Conservation (phyloP, 2,329 filamentous ascomycete genomes). For the Cladosporium sp. region DNA sequence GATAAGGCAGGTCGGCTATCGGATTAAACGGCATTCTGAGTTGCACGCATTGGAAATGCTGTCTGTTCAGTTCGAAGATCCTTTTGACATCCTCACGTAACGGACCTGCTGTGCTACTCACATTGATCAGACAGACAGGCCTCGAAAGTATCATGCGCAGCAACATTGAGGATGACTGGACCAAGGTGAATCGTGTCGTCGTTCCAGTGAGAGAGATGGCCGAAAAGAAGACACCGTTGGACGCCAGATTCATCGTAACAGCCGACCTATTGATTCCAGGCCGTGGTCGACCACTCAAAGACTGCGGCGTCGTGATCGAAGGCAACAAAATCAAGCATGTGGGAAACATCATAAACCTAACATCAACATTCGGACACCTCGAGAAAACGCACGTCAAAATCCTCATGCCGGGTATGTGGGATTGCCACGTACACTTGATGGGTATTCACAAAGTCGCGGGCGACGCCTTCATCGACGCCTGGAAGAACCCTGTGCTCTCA, state of each 20-base stretch:
- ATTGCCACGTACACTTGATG: conserved; percentile 47
- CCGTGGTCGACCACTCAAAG: conserved; percentile 38
- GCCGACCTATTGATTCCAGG: conserved; percentile 44
- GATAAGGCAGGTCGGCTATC: background rate
- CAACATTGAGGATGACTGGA: background rate
- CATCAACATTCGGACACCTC: conserved; percentile 17
- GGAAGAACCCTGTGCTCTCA: conserved; percentile 28
- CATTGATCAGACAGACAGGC: background rate
- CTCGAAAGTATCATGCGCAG: background rate
- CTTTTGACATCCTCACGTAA: background rate
- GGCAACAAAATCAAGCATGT: conserved; percentile 39
- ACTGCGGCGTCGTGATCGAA: conserved; percentile 38
- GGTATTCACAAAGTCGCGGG: conserved; percentile 30
- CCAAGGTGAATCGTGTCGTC: background rate
- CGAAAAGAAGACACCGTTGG: background rate
- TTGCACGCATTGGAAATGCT: background rate
- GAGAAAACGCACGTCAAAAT: conserved; percentile 36
- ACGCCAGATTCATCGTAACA: conserved; percentile 12
- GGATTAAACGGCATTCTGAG: background rate
- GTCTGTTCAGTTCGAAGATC: background rate
- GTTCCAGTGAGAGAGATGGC: background rate
- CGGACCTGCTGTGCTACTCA: background rate
- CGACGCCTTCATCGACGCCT: conserved; percentile 22
- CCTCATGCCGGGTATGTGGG: conserved; percentile 51
- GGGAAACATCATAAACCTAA: conserved; percentile 24